Evolutionary conservation across 768 basidiomycete genomes (phyloP).

Genomic region (Asterophora parasitica): DNA sequence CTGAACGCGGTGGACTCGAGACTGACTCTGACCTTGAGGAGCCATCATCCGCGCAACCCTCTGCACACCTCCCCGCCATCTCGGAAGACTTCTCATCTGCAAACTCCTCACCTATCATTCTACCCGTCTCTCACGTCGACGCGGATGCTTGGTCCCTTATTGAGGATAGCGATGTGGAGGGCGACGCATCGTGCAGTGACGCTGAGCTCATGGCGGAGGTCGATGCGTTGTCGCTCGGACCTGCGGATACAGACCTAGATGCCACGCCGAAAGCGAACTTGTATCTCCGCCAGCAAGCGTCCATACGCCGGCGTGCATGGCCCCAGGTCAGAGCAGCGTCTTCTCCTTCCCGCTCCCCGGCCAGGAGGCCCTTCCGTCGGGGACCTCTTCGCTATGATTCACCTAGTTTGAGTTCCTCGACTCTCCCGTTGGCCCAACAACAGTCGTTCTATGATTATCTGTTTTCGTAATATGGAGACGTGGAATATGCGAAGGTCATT

Average conservation of each 20-base stretch:
- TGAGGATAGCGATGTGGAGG: constrained; percentile 26
- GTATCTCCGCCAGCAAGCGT: constrained; percentile 32
- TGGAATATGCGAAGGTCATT: too few species aligned
- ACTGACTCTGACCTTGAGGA: constrained; percentile 44
- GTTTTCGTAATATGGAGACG: constrained; percentile 25
- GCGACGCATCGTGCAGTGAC: constrained; percentile 24
- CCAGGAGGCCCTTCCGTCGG: constrained; percentile 26
- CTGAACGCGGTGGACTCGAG: constrained; percentile 46
- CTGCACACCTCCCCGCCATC: constrained; percentile 23
- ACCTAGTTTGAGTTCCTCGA: constrained; percentile 7
- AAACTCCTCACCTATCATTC: constrained; percentile 2
- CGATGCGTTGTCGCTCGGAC: constrained; percentile 27
- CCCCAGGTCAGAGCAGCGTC: constrained; percentile 34
- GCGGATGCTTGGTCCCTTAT: constrained; percentile 35
- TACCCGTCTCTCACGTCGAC: constrained; percentile 1
- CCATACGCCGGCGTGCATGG: constrained; percentile 26
- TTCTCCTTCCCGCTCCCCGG: constrained; percentile 54
- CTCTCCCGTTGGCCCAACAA: constrained; percentile 5
- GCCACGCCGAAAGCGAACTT: constrained; percentile 16
- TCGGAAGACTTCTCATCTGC: constrained; percentile 15
- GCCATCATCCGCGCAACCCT: constrained; percentile 29
- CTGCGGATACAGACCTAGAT: constrained; percentile 13
- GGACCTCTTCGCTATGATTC: constrained; percentile 15
- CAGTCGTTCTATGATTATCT: constrained; percentile 41
- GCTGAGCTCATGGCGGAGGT: constrained; percentile 27